Evolutionary conservation across 345 rosid genomes (phyloP), one percentile per base, ranked within the genome.

Genomic region (Aquilaria yunnanensis): DNA sequence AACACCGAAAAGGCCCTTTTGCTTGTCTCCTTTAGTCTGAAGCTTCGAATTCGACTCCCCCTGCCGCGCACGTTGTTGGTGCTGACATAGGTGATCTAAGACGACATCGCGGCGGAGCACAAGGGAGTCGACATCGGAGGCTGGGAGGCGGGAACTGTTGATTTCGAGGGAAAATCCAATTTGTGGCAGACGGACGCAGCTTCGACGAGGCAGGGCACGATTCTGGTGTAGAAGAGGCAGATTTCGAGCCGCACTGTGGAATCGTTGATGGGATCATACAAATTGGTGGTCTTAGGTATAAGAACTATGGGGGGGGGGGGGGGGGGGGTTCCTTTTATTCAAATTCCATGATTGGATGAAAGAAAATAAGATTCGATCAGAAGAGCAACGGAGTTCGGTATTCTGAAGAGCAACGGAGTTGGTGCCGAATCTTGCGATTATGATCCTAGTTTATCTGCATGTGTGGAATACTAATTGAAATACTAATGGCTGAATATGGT

Each of bases 61-160:
- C 90, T 77, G 13, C 85, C 78, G 10, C 88, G 84, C 23, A 90
- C 88, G 70, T 77, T 68, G 57, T 90, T 92, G 10, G 95, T 90
- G 83, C 87, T 83, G 8, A 87, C 83, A 61, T 87, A 90, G 7
- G 95, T 87, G 23, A 81, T 95, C 80, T 90, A 95, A 14, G 79
- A 84, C 0, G 87, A 65, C 32, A 48, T 85, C 97, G 4, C 87
- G 90, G 12, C 92, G 83, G 33, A 90, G 90, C 65, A 62, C 60
- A 10, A 85, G 66, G 32, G 88, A 74, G 5, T 85, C 82, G 12
- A 80, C 71, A 30, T 79, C 80, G 3, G 82, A 70, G 0, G 87
- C 76, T 3, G 96, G 91, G 61, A 87, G 73, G 12, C 73, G 78
- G 2, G 78, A 66, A 55, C 92, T 90, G 77, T 87, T 83, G 72